A percentile compares a stretch with the other conserved stretches of the same genome.
These are phyloP conservation scores for Leccinum sublutescens DNA, from an alignment of 768 basidiomycete genomes.

Conservation along the genomic window DNA sequence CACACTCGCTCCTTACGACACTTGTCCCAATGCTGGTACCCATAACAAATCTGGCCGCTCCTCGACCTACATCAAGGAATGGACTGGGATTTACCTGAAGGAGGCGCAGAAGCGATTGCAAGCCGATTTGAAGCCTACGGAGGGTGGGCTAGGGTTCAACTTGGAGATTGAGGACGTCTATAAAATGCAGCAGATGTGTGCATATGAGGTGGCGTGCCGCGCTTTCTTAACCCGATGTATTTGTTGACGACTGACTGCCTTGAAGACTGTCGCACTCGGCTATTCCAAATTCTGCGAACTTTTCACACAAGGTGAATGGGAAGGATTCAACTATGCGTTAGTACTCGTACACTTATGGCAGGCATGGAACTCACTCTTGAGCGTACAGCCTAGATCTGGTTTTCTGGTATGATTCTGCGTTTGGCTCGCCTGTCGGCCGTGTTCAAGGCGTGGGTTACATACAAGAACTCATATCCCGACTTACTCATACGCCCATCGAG, in stretches of 20 bases:
- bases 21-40: constrained; percentile 64
- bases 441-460: constrained; percentile 78
- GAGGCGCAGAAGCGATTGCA: constrained; percentile 62
- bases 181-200: constrained; percentile 77
- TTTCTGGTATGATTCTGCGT: constrained; percentile 63
- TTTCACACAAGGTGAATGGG: constrained; percentile 92
- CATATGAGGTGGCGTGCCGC: constrained; percentile 62
- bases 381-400: constrained; percentile 17
- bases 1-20: constrained; percentile 82
- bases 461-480: constrained; percentile 79
- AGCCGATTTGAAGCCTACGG: constrained; percentile 38
- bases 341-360: constrained; percentile 22
- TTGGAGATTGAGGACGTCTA: constrained; percentile 70
- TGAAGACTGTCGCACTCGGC: constrained; percentile 83
- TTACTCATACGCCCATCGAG: constrained; percentile 71
- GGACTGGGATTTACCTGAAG: constrained; percentile 72
- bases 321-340: constrained; percentile 85
- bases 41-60: constrained; percentile 55
- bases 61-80: constrained; percentile 53
- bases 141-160: constrained; percentile 46
- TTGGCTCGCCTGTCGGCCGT: constrained; percentile 78
- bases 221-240: not conserved
- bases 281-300: constrained; percentile 90
- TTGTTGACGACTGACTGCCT: not conserved
- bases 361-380: not conserved